Base-by-base conservation (phyloP, 257 asterid genomes). In the Ilex aquifolium region DNA sequence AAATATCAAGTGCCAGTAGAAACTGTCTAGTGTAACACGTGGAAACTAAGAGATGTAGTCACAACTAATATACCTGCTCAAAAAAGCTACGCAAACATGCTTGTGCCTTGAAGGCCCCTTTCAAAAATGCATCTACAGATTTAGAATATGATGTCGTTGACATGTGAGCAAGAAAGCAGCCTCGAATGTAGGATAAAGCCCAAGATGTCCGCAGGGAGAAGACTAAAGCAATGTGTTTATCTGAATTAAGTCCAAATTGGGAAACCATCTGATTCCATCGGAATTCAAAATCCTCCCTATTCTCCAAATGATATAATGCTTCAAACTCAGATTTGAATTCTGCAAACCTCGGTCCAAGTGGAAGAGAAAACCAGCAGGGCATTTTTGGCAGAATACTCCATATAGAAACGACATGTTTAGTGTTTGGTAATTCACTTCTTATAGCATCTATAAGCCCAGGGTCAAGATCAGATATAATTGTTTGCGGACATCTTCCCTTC, bases 211-310 rank as follows among this genome's bases (percentile, higher is more conserved):
- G 84, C 30, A 78, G 65, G 57, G 86, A 65, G 63, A 71, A 83
- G 69, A 86, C 82, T 52, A 83, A 68, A 76, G 79, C 74, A 32
- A 81, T 72, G 72, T 83, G 91, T 76, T 76, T 81, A 77, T 83
- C 91, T 1, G 83, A 75, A 77, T 63, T 74, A 53, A 83, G 69
- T 60, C 76, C 83, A 69, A 77, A 81, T 53, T 64, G 74, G 53
- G 83, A 72, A 64, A 78, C 74, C 76, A 79, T 80, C 64, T 77
- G 83, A 75, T 77, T 78, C 91, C 95, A 85, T 64, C 77, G 80
- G 68, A 74, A 83, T 48, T 85, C 94, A 66, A 83, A 83, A 58
- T 85, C 94, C 40, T 83, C 85, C 7, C 68, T 59, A 70, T 66
- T 75, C 77, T 81, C 86, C 53, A 86, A 57, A 46, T 15, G 66